Evolutionary conservation across 495 filamentous ascomycete species (phyloP), one percentile per base, ranked within the genome.

Genomic region (Mycothermus thermophilus): DNA sequence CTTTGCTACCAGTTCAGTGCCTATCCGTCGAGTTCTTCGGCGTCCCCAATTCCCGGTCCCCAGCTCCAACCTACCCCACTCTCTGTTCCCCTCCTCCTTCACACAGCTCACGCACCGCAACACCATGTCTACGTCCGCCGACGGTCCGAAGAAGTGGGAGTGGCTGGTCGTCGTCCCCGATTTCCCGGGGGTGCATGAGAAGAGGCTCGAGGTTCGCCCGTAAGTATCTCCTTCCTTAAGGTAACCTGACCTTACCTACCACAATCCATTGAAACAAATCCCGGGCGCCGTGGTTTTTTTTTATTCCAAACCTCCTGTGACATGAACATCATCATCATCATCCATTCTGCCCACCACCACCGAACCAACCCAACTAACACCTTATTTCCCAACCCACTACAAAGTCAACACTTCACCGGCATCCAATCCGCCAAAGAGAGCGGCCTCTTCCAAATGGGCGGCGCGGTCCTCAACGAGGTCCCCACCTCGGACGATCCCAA

Each of bases 81-180:
- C 16, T 25, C 11, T 8, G 5, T 17, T 25, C 8, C 18, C 11
- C 3, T 14, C 11, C 26, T 19, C 26, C 26, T 27, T 14, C 30
- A 12, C 37, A 13, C 16, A 20, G 21, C 14, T 25, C 23, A 25
- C 18, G 33, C 30, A 24, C 11, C 32, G 21, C 13, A 48, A 40
- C 41, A 57, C 50, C 41, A 70, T 70, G 66, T 53, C 66, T 18
- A 28, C 51, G n/a, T 24, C 47, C 6, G 42, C 60, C 31, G 32
- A 47, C 8, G n/a, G n/a, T n/a, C 50, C 60, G 35, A 52, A 54
- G 34, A 77, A 79, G 58, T 62, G 69, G 37, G 86, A 96, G 58
- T 96, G 79, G 75, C 69, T 96, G 8, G 78, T 85, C 45, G 76
- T 94, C 35, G 43, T 88, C 11, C 87, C 85, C 11, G 88, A 96